These are phyloP conservation scores for Zancudomyces culisetae DNA, from an alignment of 371 early-diverging fungal genomes.

Conservation along the genomic window DNA sequence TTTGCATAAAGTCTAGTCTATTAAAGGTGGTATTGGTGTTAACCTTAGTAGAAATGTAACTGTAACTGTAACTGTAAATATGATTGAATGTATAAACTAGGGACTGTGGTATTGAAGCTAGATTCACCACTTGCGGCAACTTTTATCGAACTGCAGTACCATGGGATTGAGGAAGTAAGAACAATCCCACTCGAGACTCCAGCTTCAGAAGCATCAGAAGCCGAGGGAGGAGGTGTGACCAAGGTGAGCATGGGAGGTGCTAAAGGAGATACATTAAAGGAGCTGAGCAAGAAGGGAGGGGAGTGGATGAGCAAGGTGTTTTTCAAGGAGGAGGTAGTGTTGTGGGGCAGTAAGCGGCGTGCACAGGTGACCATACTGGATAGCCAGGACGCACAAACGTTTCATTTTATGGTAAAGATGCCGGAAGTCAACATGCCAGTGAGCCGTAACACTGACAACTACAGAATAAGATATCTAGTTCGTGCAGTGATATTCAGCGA, in stretches of 20 bases:
- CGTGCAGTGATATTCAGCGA: slow-evolving; percentile 16
- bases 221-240: not conserved
- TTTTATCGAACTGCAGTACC: slow-evolving; percentile 16
- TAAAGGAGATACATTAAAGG: not conserved
- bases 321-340: slow-evolving; percentile 17
- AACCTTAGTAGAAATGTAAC: not conserved
- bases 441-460: slow-evolving; percentile 18
- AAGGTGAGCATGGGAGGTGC: not conserved
- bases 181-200: slow-evolving; percentile 12
- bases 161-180: slow-evolving; percentile 21
- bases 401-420: slow-evolving; percentile 25
- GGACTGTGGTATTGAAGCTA: slow-evolving; percentile 24
- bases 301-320: slow-evolving; percentile 26
- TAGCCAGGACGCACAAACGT: slow-evolving; percentile 17
- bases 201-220: slow-evolving; percentile 12
- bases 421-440: slow-evolving; percentile 26
- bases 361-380: slow-evolving; percentile 8
- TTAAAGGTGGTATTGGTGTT: too few relatives aligned
- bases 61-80: not conserved
- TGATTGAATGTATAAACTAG: not conserved
- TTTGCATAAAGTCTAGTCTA: too few relatives aligned
- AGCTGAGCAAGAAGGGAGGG: slow-evolving; percentile 3
- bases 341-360: slow-evolving; percentile 17
- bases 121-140: slow-evolving; percentile 18
- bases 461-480: slow-evolving; percentile 20